A percentile compares a stretch with the other conserved stretches of the same genome.
These are phyloP conservation scores for Shiraia sp. DNA, from an alignment of 2,329 filamentous ascomycete genomes.

Conservation along the genomic window DNA sequence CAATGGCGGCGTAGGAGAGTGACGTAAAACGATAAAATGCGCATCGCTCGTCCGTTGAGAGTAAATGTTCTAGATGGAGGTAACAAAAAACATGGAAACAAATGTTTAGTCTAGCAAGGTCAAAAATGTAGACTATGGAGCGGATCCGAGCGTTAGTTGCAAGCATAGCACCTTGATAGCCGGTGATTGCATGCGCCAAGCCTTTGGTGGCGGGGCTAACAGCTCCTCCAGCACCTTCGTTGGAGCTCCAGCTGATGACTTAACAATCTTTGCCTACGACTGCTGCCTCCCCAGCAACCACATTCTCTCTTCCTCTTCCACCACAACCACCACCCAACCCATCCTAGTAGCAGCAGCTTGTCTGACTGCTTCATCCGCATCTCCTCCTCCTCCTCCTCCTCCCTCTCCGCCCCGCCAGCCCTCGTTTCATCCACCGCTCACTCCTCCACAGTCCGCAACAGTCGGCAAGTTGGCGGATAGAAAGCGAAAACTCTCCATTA, in stretches of 20 bases:
- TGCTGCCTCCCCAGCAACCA: conserved; percentile 13
- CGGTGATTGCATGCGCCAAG: conserved; percentile 16
- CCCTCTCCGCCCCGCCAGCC: not conserved
- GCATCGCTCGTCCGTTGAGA: too few species aligned
- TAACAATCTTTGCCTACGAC: conserved; percentile 11
- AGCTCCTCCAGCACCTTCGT: conserved; percentile 28
- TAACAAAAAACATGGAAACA: too few species aligned
- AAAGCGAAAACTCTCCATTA: conserved; percentile 46
- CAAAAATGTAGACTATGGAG: too few species aligned
- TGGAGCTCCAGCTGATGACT: conserved; percentile 16
- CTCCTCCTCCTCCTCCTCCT: not conserved
- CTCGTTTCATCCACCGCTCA: conserved; percentile 17
- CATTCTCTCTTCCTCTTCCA: conserved; percentile 4
- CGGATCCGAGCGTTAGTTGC: too few species aligned
- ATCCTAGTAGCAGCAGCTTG: conserved; percentile 5
- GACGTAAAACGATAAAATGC: too few species aligned
- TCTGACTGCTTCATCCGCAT: conserved; percentile 4
- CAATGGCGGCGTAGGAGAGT: too few species aligned
- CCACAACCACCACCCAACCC: not conserved
- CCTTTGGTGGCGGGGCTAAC: conserved; percentile 16
- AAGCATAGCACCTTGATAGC: too few species aligned
- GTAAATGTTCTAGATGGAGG: too few species aligned
- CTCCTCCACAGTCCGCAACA: conserved; percentile 18
- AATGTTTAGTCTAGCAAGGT: too few species aligned
- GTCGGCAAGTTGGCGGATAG: conserved; percentile 46